Conservation (phyloP, 1,284 basidiomycete species). For the Pholiota adiposa region DNA sequence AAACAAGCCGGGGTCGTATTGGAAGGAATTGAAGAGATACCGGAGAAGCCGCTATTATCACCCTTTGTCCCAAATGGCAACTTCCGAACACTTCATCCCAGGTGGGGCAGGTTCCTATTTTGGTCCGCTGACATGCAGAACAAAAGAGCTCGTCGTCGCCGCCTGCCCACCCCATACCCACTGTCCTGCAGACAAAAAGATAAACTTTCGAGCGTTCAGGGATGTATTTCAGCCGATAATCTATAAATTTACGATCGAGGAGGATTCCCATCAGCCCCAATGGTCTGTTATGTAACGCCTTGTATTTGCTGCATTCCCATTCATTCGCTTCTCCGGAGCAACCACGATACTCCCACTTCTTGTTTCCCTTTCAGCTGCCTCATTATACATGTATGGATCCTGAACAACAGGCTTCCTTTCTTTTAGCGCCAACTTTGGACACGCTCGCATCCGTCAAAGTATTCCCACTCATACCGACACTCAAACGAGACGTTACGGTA, state of each 20-base stretch:
- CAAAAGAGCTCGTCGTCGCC: constrained; percentile 12
- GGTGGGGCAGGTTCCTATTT: constrained; percentile 28
- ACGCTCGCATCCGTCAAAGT: constrained; percentile 66
- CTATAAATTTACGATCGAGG: not conserved
- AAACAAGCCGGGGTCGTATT: constrained; percentile 35
- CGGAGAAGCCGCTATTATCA: constrained; percentile 7
- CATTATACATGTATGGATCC: constrained; percentile 46
- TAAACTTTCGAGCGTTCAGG: not conserved
- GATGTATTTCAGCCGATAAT: not conserved
- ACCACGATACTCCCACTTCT: constrained; percentile 9
- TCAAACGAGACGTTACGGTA: constrained; percentile 73
- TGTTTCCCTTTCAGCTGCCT: constrained; percentile 17
- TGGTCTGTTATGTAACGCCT: constrained; percentile 1
- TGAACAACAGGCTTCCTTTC: constrained; percentile 43
- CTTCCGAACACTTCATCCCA: constrained; percentile 34
- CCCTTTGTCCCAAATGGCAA: constrained; percentile 28
- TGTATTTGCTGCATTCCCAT: constrained; percentile 5
- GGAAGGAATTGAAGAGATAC: constrained; percentile 23
- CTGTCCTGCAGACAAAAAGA: constrained; percentile 21
- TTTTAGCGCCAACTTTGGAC: constrained; percentile 61
- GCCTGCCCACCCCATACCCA: not conserved
- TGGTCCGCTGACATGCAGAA: constrained; percentile 23
- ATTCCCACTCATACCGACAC: constrained; percentile 73
- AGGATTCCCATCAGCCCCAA: not conserved
- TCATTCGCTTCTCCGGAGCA: not conserved